Conservation (phyloP, 495 filamentous ascomycete species). For the Neurospora sublineolata region DNA sequence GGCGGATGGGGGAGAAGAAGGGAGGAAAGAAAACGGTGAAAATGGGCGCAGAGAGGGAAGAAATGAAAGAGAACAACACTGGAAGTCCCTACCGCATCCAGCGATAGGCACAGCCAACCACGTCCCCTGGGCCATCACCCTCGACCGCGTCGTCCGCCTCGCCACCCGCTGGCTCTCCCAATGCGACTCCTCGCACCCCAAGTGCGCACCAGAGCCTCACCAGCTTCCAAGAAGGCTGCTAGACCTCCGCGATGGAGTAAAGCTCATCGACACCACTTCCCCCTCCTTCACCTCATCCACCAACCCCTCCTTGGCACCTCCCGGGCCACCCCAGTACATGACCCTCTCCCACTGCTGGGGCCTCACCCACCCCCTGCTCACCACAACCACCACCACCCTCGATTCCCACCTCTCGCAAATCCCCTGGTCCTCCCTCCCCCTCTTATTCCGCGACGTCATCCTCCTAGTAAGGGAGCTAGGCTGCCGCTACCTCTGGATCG, state of each 20-base stretch:
- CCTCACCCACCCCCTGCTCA: background rate
- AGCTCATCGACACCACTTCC: conserved; percentile 5
- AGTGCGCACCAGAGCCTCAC: background rate
- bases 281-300: background rate
- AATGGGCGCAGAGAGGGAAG: background rate
- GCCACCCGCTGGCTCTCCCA: conserved; percentile 1
- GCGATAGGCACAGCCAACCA: conserved; percentile 2
- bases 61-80: background rate
- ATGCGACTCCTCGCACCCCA: conserved; percentile 2
- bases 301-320: background rate
- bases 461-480: conserved; percentile 1
- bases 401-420: conserved; percentile 1
- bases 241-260: conserved; percentile 7
- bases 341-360: conserved; percentile 17
- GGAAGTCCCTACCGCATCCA: background rate
- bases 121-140: conserved; percentile 2
- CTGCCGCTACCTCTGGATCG: conserved; percentile 27
- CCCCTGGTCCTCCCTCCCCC: conserved; percentile 5
- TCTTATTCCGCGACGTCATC: conserved; percentile 5
- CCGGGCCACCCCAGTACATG: conserved; percentile 1
- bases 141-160: conserved; percentile 2
- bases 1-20: background rate
- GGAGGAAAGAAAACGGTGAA: background rate
- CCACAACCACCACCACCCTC: conserved; percentile 4
- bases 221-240: conserved; percentile 3